Conservation (phyloP, 306 rosid species). For the Inga oerstediana region DNA sequence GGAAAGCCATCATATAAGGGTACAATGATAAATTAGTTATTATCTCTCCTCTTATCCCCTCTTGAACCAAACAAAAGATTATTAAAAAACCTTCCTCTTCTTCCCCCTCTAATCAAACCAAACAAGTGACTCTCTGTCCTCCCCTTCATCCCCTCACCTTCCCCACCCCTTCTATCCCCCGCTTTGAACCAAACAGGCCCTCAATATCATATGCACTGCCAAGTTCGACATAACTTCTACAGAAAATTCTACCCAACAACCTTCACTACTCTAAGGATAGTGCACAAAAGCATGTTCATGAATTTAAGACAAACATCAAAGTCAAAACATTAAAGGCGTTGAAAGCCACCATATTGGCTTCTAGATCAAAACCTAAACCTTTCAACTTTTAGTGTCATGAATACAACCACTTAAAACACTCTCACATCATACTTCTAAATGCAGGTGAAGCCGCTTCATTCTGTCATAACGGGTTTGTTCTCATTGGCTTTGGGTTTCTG, state of each 20-base stretch:
- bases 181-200: no score
- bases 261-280: constrained; percentile 4
- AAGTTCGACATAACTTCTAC: background rate
- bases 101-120: no score
- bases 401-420: constrained; percentile 27
- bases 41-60: no score
- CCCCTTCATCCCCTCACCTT: no score
- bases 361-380: background rate
- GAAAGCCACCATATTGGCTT: background rate
- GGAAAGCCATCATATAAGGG: no score
- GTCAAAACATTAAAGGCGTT: background rate
- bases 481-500: constrained; percentile 84
- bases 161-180: no score
- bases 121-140: no score
- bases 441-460: constrained; percentile 48
- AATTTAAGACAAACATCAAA: constrained; percentile 10
- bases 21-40: no score
- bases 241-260: background rate
- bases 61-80: no score
- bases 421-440: constrained; percentile 24
- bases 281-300: constrained; percentile 7
- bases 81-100: no score
- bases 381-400: background rate
- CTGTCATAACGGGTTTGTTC: constrained; percentile 95
- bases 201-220: background rate